Evolutionary conservation across 257 asterid species (phyloP).

Genomic region (Primulina eburnea): DNA sequence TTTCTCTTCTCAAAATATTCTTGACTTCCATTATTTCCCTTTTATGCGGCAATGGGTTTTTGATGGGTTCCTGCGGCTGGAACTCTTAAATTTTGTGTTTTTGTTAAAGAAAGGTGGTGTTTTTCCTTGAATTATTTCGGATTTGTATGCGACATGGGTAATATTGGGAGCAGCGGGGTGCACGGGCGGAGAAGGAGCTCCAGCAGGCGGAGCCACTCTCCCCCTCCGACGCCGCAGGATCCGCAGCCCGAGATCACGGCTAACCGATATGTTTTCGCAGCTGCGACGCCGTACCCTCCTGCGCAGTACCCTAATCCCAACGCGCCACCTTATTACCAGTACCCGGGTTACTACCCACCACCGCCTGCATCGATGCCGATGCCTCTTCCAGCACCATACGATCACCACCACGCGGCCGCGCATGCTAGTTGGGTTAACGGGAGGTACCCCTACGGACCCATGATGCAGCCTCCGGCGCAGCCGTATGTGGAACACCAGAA

Average conservation of each 20-base stretch:
- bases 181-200: constrained; percentile 62
- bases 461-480: constrained; percentile 57
- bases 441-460: constrained; percentile 68
- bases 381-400: constrained; percentile 75
- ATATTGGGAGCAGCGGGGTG: constrained; percentile 74
- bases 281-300: constrained; percentile 96
- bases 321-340: constrained; percentile 77
- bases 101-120: neutral
- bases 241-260: constrained; percentile 77
- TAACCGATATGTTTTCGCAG: constrained; percentile 89
- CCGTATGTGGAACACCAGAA: constrained; percentile 95
- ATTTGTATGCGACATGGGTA: constrained; percentile 54
- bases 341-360: constrained; percentile 73
- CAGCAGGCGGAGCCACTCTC: constrained; percentile 68
- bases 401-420: constrained; percentile 64
- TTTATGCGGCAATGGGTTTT: neutral
- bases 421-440: constrained; percentile 70
- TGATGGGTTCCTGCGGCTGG: neutral
- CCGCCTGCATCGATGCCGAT: constrained; percentile 57
- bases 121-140: neutral
- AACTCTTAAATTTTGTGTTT: neutral
- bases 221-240: constrained; percentile 64
- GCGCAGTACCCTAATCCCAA: constrained; percentile 68
- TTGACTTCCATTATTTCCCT: neutral
- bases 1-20: neutral